Base-by-base conservation (phyloP, 164 flowering plant species). In the Pachysandra terminalis region DNA sequence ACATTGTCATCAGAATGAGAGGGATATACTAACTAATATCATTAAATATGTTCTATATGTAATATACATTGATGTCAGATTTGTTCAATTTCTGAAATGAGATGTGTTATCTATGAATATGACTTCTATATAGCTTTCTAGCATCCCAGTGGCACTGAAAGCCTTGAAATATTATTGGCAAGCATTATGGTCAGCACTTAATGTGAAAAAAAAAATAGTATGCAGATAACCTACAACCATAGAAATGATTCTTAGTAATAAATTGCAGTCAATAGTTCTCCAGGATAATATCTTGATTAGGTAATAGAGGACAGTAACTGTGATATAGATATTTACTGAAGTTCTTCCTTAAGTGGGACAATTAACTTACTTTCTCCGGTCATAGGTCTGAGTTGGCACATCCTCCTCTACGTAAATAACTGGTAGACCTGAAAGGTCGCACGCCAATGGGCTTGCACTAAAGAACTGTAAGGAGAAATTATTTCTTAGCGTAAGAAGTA, bases 341-440 rank as follows among this genome's bases (percentile, higher is more conserved):
- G n/a, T 32, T 27, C 21, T 45, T 27, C 12, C 26, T 19, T 19
- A 26, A 45, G 25, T 17, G 59, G 16, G 5, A 25, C 12, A n/a
- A 51, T 57, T 15, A 26, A 74, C 83, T 75, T 80, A 84, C 96
- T 63, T 82, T 74, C 68, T 79, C 64, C 62, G 66, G 14, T 78
- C 82, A 58, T 61, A 41, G 45, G 69, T 58, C 24, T 68, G 64
- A 59, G 15, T 49, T 15, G 67, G 57, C 24, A 82, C 85, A 25
- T 83, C 88, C 3, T 82, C 88, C 45, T 82, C 76, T 25, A 65
- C 72, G 67, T 67, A 59, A 26, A 86, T 41, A n/a, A 75, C 78
- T 17, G 96, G 96, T 19, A 90, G 80, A 26, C 80, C 92, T 19
- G 89, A 80, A 53, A 82, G 81, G 45, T 73, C 83, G 60, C 96